A percentile compares a stretch with the other conserved stretches of the same genome.
These are phyloP conservation scores for Paraphoma sp. DNA, from an alignment of 2,329 filamentous ascomycete genomes.

Conservation along the genomic window DNA sequence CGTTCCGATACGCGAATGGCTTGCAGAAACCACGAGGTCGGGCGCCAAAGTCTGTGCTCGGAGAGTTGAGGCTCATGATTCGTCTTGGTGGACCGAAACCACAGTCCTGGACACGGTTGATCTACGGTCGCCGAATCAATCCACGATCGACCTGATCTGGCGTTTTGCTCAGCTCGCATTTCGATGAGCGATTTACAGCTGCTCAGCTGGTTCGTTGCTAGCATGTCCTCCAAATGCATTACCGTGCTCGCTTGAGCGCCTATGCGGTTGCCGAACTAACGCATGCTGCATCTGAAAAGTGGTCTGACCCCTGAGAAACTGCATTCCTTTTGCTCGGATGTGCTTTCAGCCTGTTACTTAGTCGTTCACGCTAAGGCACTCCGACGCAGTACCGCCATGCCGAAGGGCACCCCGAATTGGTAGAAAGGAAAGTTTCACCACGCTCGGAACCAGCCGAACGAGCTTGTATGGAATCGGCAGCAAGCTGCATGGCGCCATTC, in stretches of 20 bases:
- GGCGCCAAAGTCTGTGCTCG: neutral
- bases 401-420: neutral
- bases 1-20: constrained; percentile 3
- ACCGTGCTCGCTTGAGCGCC: neutral
- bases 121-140: neutral
- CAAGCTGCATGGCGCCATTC: neutral
- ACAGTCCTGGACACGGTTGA: neutral
- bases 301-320: neutral
- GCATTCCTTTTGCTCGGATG: too few relatives aligned
- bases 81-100: neutral
- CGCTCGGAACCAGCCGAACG: neutral
- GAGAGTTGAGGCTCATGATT: neutral
- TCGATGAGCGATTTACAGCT: too few relatives aligned
- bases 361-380: neutral
- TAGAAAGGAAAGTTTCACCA: neutral
- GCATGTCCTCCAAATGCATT: neutral
- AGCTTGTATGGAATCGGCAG: neutral
- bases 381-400: neutral
- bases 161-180: neutral
- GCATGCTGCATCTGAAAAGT: neutral
- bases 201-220: too few relatives aligned
- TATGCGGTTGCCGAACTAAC: neutral
- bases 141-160: neutral
- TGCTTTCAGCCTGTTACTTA: neutral
- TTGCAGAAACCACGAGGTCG: neutral